Evolutionary conservation across 169 alveolate genomes (phyloP), one percentile per base, ranked within the genome.

Genomic region (Plasmodium gaboni): DNA sequence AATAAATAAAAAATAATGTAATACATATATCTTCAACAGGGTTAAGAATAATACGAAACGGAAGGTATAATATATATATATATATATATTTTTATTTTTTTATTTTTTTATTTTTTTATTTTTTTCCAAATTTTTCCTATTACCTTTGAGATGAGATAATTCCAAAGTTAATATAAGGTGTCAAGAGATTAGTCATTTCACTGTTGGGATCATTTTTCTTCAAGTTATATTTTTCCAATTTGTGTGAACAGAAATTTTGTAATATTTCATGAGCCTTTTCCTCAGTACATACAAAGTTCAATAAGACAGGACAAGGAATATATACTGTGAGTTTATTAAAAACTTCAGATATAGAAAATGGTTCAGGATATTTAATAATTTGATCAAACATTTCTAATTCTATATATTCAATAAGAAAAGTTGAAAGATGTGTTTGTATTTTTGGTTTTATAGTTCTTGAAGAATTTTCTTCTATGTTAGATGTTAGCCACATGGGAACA

Each of bases 401-500:
- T 28, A 80, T 46, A 68, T 68, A 88, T 55, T 88, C 88, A 17
- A 42, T 88, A 57, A 71, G 32, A 64, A 70, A 88, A 1, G 87
- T 59, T 24, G 88, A 53, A 46, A 88, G 22, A 12, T 24, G 73
- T 2, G 65, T 8, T 64, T 88, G 88, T 17, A 88, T 88, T 67
- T 88, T 88, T 26, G 88, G 88, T 63, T 57, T 69, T 46, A 88
- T 72, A 5, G 93, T 88, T 24, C 93, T 26, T 5, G 71, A 83
- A 28, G 87, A 74, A 12, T 12, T 44, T 76, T 93, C 95, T 64
- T 72, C 85, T 46, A 69, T 69, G 48, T 89, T 60, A 12, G 95
- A 93, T 17, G 95, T 69, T 5, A 89, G 44, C 95, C 95, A 93
- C 26, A 67, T 38, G 28, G 95, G 94, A 5, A 93, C 87, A 15